Evolutionary conservation across 495 filamentous ascomycete species (phyloP).

Genomic region (Neurospora cerealis): DNA sequence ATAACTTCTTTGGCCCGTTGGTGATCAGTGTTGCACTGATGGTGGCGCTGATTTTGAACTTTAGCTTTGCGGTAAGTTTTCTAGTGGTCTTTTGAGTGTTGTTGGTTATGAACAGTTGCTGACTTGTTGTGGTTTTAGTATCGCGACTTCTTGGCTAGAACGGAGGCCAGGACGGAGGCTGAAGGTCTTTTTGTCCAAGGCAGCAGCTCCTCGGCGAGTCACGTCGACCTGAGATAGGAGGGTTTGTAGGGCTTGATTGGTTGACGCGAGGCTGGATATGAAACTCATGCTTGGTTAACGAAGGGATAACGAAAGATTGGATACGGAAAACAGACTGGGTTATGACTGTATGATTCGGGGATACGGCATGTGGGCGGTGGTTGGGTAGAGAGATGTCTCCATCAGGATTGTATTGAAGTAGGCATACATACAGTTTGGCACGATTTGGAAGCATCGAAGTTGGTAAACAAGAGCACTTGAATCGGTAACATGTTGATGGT

Average conservation of each 20-base stretch:
- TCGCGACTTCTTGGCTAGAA: not conserved
- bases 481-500: not conserved
- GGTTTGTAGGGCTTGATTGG: not conserved
- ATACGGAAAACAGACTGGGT: not conserved
- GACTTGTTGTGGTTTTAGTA: not conserved
- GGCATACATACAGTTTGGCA: not conserved
- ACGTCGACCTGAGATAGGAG: not conserved
- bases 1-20: slow-evolving; percentile 74
- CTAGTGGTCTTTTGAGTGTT: not conserved
- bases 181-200: not conserved
- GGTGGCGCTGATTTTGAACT: slow-evolving; percentile 74
- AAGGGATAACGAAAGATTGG: not conserved
- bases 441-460: not conserved
- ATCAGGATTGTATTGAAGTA: not conserved
- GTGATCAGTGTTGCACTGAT: slow-evolving; percentile 73
- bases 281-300: not conserved
- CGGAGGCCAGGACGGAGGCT: not conserved
- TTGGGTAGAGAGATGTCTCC: not conserved
- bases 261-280: not conserved
- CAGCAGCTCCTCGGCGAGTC: not conserved
- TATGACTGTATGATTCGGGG: not conserved
- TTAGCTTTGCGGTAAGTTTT: slow-evolving; percentile 60
- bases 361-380: not conserved
- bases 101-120: not conserved
- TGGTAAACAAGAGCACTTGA: not conserved